Evolutionary conservation across 768 basidiomycete species (phyloP), one percentile per base, ranked within the genome.

Genomic region (Suillus subluteus): DNA sequence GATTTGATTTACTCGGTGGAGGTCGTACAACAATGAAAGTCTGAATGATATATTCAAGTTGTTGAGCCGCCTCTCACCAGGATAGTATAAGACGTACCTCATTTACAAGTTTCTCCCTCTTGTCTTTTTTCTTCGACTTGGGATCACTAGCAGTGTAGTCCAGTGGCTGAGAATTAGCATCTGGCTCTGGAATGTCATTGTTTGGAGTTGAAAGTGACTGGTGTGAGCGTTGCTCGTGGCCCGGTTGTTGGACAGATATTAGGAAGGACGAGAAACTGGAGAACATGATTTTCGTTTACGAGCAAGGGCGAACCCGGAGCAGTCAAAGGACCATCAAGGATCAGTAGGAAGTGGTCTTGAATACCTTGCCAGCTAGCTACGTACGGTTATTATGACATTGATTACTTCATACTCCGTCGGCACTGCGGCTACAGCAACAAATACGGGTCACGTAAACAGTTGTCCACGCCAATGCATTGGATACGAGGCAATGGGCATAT

Each of bases 1-100:
- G 94, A 68, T 91, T 92, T n/a, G 87, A 83, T 71, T 89, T 88
- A 7, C 92, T 87, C 1, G 94, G 94, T 3, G 95, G 95, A 6
- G 96, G 96, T 61, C 93, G 88, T 64, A 97, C 96, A 73, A 97
- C 88, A 65, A 96, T 92, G 80, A 96, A 95, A 0, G 91, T 93
- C 95, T 96, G 74, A 30, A 30, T 15, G 56, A 23, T 52, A 43
- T 5, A 32, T 37, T 11, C 37, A 37, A 37, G 37, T 59, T 62
- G 66, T 63, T 65, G 0, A 50, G 62, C 40, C 41, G 62, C 40
- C 41, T 59, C 58, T 37, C 61, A 62, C 32, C 32, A 32, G 32
- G 66, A 59, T 30, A 68, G 65, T 56, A 56, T 26, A 16, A 35
- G 18, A 69, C 79, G 61, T 62, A 86, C 87, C 80, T 88, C 87